Percentiles rank a stretch among this genome's conserved stretches.
Evolutionary conservation across 352 stramenopile species (phyloP).

Genomic region (Phytophthora macrochlamydospora): DNA sequence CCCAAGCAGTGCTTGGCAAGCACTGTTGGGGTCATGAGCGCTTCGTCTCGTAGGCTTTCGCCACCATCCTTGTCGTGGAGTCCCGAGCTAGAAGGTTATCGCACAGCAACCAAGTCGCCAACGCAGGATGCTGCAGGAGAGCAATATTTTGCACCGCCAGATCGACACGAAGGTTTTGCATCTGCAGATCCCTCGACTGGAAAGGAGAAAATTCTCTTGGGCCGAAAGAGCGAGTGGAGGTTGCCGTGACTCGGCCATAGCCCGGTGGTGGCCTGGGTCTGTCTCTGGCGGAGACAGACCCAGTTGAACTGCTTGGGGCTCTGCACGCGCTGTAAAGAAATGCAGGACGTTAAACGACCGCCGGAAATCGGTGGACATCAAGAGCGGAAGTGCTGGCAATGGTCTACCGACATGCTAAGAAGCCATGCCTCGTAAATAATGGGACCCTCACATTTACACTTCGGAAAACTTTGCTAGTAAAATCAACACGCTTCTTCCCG

Average conservation of each 20-base stretch:
- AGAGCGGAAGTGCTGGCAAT: not conserved
- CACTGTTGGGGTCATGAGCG: too few species aligned
- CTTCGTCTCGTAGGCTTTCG: not conserved
- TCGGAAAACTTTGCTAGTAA: not conserved
- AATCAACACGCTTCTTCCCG: slow-evolving; percentile 17
- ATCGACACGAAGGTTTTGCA: too few species aligned
- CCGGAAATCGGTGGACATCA: not conserved
- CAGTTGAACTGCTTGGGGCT: slow-evolving; percentile 3
- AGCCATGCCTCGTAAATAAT: slow-evolving; percentile 11
- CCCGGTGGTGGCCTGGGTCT: not conserved
- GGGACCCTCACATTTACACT: not conserved
- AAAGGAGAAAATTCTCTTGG: not conserved
- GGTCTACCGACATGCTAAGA: too few species aligned
- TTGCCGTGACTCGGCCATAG: not conserved
- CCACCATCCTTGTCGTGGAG: not conserved
- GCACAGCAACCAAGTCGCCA: too few species aligned
- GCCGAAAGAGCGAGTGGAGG: not conserved
- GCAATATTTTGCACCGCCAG: too few species aligned
- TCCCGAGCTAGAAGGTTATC: too few species aligned
- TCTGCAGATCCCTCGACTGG: too few species aligned
- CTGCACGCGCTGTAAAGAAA: slow-evolving; percentile 1
- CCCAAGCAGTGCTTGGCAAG: not conserved
- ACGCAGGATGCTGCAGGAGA: too few species aligned
- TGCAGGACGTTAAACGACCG: not conserved
- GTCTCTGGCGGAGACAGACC: slow-evolving; percentile 2